Conservation (phyloP, 2,329 filamentous ascomycete genomes). For the Penicillium sp. region DNA sequence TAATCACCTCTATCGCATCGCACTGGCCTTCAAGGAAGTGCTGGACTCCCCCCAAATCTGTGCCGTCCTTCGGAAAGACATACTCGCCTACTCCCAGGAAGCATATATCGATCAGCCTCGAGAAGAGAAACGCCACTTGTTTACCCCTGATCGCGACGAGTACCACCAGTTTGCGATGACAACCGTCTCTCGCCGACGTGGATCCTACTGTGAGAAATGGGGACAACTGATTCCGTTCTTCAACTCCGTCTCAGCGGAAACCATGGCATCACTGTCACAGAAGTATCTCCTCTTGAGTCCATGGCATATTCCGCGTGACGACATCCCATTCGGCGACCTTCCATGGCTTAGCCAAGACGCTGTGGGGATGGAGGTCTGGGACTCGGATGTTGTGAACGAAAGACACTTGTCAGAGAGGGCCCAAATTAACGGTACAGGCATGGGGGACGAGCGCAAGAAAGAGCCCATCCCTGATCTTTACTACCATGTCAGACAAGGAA, state of each 20-base stretch:
- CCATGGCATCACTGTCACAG: slow-evolving; percentile 29
- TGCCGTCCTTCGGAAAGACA: slow-evolving; percentile 18
- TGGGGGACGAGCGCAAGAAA: slow-evolving; percentile 30
- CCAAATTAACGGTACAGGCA: slow-evolving; percentile 27
- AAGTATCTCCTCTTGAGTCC: slow-evolving; percentile 29
- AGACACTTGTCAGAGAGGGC: slow-evolving; percentile 29
- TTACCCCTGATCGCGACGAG: slow-evolving; percentile 22
- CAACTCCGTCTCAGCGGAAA: slow-evolving; percentile 22
- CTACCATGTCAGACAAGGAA: slow-evolving; percentile 24
- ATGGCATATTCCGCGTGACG: slow-evolving; percentile 8
- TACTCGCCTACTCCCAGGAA: slow-evolving; percentile 26
- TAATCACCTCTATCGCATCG: slow-evolving; percentile 28
- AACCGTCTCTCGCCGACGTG: slow-evolving; percentile 18
- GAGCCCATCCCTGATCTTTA: slow-evolving; percentile 20
- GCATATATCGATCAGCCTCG: slow-evolving; percentile 22
- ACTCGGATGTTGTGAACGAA: slow-evolving; percentile 23
- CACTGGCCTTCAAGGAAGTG: slow-evolving; percentile 27
- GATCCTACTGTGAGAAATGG: slow-evolving; percentile 26
- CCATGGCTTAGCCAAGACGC: slow-evolving; percentile 21
- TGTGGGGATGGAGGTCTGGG: slow-evolving; percentile 16
- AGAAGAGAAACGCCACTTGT: slow-evolving; percentile 12
- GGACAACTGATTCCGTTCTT: slow-evolving; percentile 24
- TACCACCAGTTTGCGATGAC: slow-evolving; percentile 25
- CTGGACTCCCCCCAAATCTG: slow-evolving; percentile 26
- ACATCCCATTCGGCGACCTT: slow-evolving; percentile 15